Evolutionary conservation across 495 filamentous ascomycete species (phyloP).

Genomic region (Physcia stellaris): DNA sequence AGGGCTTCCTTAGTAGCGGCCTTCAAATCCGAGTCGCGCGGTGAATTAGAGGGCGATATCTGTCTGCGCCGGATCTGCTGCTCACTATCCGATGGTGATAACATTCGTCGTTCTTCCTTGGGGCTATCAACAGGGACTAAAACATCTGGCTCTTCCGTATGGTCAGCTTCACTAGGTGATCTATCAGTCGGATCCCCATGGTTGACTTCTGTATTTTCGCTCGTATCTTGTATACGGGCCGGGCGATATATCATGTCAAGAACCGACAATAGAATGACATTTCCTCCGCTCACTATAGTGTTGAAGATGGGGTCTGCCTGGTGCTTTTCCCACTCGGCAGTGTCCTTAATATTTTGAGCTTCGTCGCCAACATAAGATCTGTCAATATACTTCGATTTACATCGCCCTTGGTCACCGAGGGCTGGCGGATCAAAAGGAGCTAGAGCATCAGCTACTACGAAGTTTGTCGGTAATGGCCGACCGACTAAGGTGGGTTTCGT

Average conservation of each 20-base stretch:
- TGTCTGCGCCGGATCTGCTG: too few species aligned
- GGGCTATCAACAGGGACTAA: too few species aligned
- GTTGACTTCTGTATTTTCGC: conserved; percentile 1
- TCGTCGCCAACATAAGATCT: neutral
- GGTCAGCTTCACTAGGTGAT: too few species aligned
- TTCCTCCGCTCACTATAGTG: neutral
- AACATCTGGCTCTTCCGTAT: neutral
- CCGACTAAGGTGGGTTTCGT: too few species aligned
- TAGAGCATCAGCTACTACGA: conserved; percentile 15
- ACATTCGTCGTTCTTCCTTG: too few species aligned
- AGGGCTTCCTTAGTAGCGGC: conserved; percentile 10
- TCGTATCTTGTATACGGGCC: neutral
- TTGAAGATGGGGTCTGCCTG: conserved; percentile 3
- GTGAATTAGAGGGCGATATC: too few species aligned
- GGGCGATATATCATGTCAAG: conserved; percentile 1
- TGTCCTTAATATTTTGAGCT: conserved; percentile 3
- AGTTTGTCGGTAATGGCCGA: conserved; percentile 14
- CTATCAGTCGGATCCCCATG: conserved; percentile 3
- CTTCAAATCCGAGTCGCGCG: too few species aligned
- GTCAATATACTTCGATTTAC: conserved; percentile 12
- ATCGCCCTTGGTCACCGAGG: conserved; percentile 10
- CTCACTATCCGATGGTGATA: too few species aligned
- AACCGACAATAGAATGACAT: conserved; percentile 1
- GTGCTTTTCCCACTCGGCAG: conserved; percentile 4
- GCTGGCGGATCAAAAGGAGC: conserved; percentile 12